A percentile compares a stretch with the other conserved stretches of the same genome.
Evolutionary conservation across 345 rosid genomes (phyloP).

Genomic region (Trapa incisa): DNA sequence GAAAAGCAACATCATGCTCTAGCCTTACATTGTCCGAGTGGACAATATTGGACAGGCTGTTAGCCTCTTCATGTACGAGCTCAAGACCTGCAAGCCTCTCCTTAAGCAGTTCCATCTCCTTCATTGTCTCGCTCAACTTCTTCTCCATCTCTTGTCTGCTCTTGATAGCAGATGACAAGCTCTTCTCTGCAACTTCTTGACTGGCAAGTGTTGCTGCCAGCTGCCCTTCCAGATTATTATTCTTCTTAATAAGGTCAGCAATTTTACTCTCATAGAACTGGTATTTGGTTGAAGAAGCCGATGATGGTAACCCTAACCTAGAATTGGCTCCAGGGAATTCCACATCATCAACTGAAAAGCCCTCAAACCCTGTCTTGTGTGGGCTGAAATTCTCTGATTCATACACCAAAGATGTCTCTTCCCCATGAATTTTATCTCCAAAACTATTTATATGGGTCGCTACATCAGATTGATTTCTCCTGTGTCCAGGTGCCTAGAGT

Average conservation of each 20-base stretch:
- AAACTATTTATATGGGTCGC: slow-evolving; percentile 13
- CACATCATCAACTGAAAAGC: slow-evolving; percentile 32
- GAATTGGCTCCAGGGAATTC: slow-evolving; percentile 35
- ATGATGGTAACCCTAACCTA: slow-evolving; percentile 23
- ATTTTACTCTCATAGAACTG: slow-evolving; percentile 68
- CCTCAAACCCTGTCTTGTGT: slow-evolving; percentile 25
- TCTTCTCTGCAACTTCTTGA: slow-evolving; percentile 67
- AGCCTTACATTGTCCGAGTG: slow-evolving; percentile 94
- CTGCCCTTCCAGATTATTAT: slow-evolving; percentile 67
- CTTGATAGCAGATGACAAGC: slow-evolving; percentile 47
- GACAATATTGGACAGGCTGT: slow-evolving; percentile 69
- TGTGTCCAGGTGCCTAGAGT: slow-evolving; percentile 41
- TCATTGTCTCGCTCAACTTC: slow-evolving; percentile 40
- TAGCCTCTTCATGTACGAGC: slow-evolving; percentile 83
- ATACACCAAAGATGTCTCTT: slow-evolving; percentile 31
- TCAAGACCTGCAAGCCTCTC: slow-evolving; percentile 71
- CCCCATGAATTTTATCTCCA: slow-evolving; percentile 39
- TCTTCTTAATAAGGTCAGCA: slow-evolving; percentile 56
- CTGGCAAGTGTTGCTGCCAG: slow-evolving; percentile 53
- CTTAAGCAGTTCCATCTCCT: slow-evolving; percentile 78
- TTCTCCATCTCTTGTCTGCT: slow-evolving; percentile 81
- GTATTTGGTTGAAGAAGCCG: slow-evolving; percentile 54
- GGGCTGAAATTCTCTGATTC: slow-evolving; percentile 31
- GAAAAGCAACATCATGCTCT: slow-evolving; percentile 94
- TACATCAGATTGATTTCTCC: slow-evolving; percentile 23